These are phyloP conservation scores for Neofusicoccum umdonicola DNA, from an alignment of 2,329 filamentous ascomycete species.

Conservation along the genomic window DNA sequence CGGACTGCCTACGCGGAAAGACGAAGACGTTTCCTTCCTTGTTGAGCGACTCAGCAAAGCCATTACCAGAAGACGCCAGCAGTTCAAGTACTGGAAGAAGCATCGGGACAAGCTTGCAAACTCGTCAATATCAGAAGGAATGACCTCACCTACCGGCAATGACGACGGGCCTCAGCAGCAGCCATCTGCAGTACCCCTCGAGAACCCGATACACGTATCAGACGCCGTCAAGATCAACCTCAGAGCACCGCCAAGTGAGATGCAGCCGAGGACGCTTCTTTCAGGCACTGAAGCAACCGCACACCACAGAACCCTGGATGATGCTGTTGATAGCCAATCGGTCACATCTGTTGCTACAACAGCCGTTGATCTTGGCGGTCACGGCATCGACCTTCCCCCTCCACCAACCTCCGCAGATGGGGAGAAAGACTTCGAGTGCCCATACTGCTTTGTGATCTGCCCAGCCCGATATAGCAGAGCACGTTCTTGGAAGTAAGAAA, in stretches of 20 bases:
- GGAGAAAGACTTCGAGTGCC: constrained; percentile 38
- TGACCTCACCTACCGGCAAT: background rate
- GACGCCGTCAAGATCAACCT: background rate
- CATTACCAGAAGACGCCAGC: constrained; percentile 34
- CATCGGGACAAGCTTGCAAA: constrained; percentile 33
- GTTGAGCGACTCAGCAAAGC: constrained; percentile 28
- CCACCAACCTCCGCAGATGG: constrained; percentile 32
- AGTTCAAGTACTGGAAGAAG: constrained; percentile 39
- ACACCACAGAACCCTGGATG: constrained; percentile 36
- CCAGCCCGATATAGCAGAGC: constrained; percentile 35
- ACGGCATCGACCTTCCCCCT: constrained; percentile 32
- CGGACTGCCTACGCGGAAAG: constrained; percentile 15
- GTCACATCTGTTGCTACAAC: constrained; percentile 38
- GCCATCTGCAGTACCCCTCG: background rate
- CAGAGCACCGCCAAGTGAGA: constrained; percentile 30
- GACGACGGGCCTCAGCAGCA: background rate
- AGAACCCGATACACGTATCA: background rate
- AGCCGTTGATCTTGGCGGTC: constrained; percentile 33
- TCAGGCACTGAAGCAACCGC: constrained; percentile 39
- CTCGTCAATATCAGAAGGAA: background rate
- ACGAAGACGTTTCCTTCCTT: constrained; percentile 25
- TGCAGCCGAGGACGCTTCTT: constrained; percentile 32
- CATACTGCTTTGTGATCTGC: constrained; percentile 40
- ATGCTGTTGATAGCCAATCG: constrained; percentile 35
- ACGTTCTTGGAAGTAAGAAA: constrained; percentile 29